Percentiles rank a stretch among this genome's conserved stretches.
Evolutionary conservation across 768 basidiomycete species (phyloP).

Genomic region (Pulveroboletus frians): DNA sequence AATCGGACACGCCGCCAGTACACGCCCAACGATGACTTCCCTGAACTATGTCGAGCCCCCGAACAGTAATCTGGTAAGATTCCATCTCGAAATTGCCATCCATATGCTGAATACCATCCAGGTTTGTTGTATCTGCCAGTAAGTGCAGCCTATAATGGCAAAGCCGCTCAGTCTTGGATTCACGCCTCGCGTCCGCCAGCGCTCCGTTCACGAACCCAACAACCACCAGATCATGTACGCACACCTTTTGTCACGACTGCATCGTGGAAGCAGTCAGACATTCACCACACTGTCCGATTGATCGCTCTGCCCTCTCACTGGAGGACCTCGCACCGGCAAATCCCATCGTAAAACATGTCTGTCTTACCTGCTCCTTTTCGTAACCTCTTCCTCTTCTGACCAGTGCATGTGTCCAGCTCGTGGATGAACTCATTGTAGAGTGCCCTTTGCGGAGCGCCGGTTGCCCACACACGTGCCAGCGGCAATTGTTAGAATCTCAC

Average conservation of each 20-base stretch:
- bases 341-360: conserved; percentile 62
- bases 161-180: conserved; percentile 6
- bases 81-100: background rate
- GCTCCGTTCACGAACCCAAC: conserved; percentile 73
- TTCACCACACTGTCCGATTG: conserved; percentile 76
- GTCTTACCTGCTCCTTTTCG: conserved; percentile 11
- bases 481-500: conserved; percentile 62
- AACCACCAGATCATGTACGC: conserved; percentile 69
- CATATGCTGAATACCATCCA: conserved; percentile 24
- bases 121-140: conserved; percentile 81
- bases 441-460: conserved; percentile 59
- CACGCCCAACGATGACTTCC: conserved; percentile 20
- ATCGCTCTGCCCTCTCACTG: conserved; percentile 60
- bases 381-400: conserved; percentile 5
- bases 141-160: conserved; percentile 6
- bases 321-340: conserved; percentile 63
- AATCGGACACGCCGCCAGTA: conserved; percentile 7
- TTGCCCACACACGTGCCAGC: conserved; percentile 58
- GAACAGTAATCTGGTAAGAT: conserved; percentile 63
- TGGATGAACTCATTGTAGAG: conserved; percentile 75
- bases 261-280: conserved; percentile 65
- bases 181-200: conserved; percentile 29
- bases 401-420: conserved; percentile 47
- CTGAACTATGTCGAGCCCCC: conserved; percentile 54
- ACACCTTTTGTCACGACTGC: conserved; percentile 85